Percentiles rank a stretch among this genome's conserved stretches.
phyloP scores from a whole-genome alignment of 495 filamentous ascomycete genomes.

The Evansstolkia leycettana region DNA sequence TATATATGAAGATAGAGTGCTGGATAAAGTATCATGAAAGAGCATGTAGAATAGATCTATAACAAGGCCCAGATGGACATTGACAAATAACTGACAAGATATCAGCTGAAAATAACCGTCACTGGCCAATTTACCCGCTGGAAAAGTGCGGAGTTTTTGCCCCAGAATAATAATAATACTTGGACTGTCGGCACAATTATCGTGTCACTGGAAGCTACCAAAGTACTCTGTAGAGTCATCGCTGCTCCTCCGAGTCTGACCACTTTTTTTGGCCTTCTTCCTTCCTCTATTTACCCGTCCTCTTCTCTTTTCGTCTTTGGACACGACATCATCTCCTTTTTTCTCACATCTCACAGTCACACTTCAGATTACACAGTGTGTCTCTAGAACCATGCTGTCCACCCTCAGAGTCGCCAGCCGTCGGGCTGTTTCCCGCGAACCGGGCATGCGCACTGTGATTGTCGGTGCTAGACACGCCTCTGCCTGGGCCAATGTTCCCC shows the following conservation, averaged over 20 bases:
- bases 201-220: too few relatives aligned
- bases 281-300: conserved; percentile 7
- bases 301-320: conserved; percentile 4
- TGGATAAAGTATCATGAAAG: neutral
- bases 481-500: conserved; percentile 78
- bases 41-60: too few relatives aligned
- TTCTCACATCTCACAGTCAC: neutral
- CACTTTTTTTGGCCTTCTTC: conserved; percentile 12
- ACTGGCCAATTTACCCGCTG: too few relatives aligned
- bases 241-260: conserved; percentile 24
- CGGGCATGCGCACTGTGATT: conserved; percentile 34
- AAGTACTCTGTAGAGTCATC: conserved; percentile 20
- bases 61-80: too few relatives aligned
- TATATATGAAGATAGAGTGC: neutral
- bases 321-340: conserved; percentile 4
- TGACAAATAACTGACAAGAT: too few relatives aligned
- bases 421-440: conserved; percentile 35
- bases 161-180: conserved; percentile 20
- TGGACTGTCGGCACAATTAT: too few relatives aligned
- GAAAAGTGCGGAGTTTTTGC: conserved; percentile 6
- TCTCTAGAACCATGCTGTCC: conserved; percentile 42
- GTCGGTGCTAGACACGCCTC: conserved; percentile 56
- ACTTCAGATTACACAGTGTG: too few relatives aligned
- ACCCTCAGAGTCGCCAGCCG: conserved; percentile 44
- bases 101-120: too few relatives aligned